A percentile compares a stretch with the other conserved stretches of the same genome.
Conservation (phyloP, 192 early-diverging fungal genomes). For the Globomyces pollinis-pini region DNA sequence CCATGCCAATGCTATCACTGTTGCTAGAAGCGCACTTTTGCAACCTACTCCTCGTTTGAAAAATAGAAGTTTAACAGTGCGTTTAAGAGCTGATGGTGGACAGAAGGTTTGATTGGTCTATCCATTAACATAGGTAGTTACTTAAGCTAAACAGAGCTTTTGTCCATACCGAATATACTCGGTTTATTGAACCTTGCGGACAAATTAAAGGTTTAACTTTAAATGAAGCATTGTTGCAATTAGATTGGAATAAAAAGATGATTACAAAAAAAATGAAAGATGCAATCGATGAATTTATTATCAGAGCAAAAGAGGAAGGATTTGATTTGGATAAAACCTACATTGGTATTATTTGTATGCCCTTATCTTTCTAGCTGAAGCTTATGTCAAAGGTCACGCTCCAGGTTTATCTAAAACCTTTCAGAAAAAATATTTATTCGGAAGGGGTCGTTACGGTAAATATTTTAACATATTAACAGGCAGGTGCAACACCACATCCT, state of each 20-base stretch:
- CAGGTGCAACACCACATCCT: slow-evolving; percentile 36
- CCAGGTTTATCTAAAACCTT: slow-evolving; percentile 26
- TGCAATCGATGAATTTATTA: slow-evolving; percentile 26
- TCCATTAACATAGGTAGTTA: too few species aligned
- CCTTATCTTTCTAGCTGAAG: slow-evolving; percentile 29
- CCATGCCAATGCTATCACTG: background rate
- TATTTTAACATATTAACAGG: too few species aligned
- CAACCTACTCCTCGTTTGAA: background rate
- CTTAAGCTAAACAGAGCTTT: slow-evolving; percentile 17
- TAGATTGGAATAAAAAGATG: slow-evolving; percentile 27
- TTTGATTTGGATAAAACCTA: slow-evolving; percentile 39
- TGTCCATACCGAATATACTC: slow-evolving; percentile 34
- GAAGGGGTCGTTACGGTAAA: slow-evolving; percentile 44
- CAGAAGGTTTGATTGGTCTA: slow-evolving; percentile 19
- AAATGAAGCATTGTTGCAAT: slow-evolving; percentile 29
- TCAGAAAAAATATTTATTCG: slow-evolving; percentile 23
- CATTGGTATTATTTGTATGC: slow-evolving; percentile 37
- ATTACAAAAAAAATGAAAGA: slow-evolving; percentile 20
- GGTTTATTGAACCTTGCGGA: slow-evolving; percentile 30
- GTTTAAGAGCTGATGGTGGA: slow-evolving; percentile 32
- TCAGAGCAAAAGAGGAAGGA: slow-evolving; percentile 29
- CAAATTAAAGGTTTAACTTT: slow-evolving; percentile 34
- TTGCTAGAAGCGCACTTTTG: background rate
- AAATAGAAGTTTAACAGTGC: background rate
- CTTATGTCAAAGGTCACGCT: slow-evolving; percentile 25